These are phyloP conservation scores for Creolimax fragrantissima DNA, from an alignment of 78 protist genomes.

Conservation along the genomic window DNA sequence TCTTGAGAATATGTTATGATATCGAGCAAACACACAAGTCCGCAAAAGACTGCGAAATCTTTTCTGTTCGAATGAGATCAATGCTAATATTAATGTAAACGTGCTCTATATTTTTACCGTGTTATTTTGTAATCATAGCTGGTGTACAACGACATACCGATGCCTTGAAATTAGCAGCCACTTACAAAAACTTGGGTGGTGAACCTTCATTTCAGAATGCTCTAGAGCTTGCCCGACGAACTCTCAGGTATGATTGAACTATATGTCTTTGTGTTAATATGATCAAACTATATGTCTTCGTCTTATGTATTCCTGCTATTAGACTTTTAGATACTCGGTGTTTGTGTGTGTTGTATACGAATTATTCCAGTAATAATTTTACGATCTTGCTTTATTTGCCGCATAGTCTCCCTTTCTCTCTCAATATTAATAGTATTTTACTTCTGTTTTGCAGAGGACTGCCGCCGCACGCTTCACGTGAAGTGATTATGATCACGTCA, in stretches of 20 bases:
- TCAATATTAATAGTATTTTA: not conserved
- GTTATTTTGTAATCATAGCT: too few species aligned
- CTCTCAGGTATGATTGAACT: slow-evolving; percentile 15
- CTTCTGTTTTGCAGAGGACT: not conserved
- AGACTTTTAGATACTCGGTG: not conserved
- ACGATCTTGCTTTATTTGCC: not conserved
- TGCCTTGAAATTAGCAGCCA: not conserved
- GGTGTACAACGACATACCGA: not conserved
- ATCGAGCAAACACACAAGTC: too few species aligned
- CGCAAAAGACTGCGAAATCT: too few species aligned
- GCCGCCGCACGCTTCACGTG: slow-evolving; percentile 59
- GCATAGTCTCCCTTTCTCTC: not conserved
- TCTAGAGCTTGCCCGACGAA: slow-evolving; percentile 42
- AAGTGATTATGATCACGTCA: slow-evolving; percentile 32
- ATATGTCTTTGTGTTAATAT: not conserved
- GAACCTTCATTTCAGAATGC: slow-evolving; percentile 70
- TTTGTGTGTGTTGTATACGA: not conserved
- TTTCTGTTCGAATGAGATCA: too few species aligned
- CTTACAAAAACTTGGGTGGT: slow-evolving; percentile 35
- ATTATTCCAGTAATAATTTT: not conserved
- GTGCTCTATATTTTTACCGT: too few species aligned
- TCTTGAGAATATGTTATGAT: too few species aligned
- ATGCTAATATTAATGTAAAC: too few species aligned
- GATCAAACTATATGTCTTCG: too few species aligned
- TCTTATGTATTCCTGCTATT: not conserved